Evolutionary conservation across 179 eudicot genomes (phyloP).

Genomic region (Silene noctiflora): DNA sequence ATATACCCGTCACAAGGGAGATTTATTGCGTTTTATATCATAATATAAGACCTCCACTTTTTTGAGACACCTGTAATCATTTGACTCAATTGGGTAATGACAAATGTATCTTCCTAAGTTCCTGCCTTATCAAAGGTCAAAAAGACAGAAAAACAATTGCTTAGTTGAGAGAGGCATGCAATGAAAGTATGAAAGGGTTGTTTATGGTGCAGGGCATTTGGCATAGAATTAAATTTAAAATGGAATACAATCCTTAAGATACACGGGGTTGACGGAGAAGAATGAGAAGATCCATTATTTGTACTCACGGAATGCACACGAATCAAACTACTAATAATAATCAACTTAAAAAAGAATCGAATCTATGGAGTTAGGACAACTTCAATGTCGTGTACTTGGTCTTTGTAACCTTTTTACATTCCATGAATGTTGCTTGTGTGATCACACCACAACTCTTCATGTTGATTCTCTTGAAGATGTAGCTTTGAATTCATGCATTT

Average conservation of each 20-base stretch:
- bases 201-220: constrained; percentile 2
- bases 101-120: neutral
- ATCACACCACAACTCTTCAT: constrained; percentile 14
- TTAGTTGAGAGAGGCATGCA: neutral
- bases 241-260: constrained; percentile 16
- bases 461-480: constrained; percentile 3
- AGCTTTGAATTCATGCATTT: no score
- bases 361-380: constrained; percentile 22
- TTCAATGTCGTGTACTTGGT: constrained; percentile 9
- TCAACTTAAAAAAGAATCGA: constrained; percentile 26
- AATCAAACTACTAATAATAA: constrained; percentile 1
- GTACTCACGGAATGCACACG: neutral
- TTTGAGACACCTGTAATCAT: neutral
- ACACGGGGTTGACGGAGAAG: constrained; percentile 4
- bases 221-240: neutral
- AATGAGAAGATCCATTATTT: constrained; percentile 9
- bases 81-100: neutral
- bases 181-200: constrained; percentile 22
- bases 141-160: neutral
- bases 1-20: no score
- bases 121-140: constrained; percentile 17
- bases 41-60: no score
- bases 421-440: constrained; percentile 17
- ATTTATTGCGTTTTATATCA: no score
- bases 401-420: constrained; percentile 12